phyloP scores from a whole-genome alignment of 176 grass and related monocot genomes.

The Paspalum notatum region DNA sequence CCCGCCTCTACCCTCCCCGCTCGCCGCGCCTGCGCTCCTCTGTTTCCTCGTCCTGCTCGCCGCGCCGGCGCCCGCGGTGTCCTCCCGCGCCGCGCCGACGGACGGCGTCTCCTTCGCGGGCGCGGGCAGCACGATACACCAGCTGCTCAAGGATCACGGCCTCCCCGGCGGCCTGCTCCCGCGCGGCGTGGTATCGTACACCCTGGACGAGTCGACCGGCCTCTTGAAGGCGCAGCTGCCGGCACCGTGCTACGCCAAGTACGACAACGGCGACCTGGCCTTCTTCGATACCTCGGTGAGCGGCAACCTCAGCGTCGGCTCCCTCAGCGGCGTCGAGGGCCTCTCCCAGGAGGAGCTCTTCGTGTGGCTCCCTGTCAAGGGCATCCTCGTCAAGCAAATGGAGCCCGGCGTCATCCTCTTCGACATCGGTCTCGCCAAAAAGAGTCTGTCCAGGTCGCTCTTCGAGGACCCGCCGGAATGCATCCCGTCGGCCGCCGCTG shows the following conservation, averaged over 20 bases:
- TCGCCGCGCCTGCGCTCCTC: constrained; percentile 27
- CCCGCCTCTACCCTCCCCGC: neutral
- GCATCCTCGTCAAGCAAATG: constrained; percentile 63
- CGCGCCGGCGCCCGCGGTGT: constrained; percentile 11
- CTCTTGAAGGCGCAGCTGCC: constrained; percentile 65
- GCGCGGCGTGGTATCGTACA: constrained; percentile 60
- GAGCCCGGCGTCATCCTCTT: constrained; percentile 77
- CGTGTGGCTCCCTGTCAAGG: constrained; percentile 95
- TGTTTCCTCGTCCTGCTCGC: constrained; percentile 36
- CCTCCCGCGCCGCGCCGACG: constrained; percentile 23
- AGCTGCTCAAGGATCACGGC: constrained; percentile 69
- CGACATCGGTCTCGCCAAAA: constrained; percentile 88
- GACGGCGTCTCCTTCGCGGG: neutral
- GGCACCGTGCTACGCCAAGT: constrained; percentile 74
- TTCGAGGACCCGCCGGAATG: constrained; percentile 96
- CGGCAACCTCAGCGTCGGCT: constrained; percentile 86
- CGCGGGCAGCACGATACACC: constrained; percentile 53
- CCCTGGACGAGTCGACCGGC: constrained; percentile 53
- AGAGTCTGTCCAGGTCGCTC: constrained; percentile 75
- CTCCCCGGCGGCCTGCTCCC: constrained; percentile 83
- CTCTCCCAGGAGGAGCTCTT: constrained; percentile 92
- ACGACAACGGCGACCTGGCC: constrained; percentile 64
- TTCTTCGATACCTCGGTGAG: constrained; percentile 70
- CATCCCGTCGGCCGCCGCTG: constrained; percentile 34
- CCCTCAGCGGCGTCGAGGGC: constrained; percentile 68